Evolutionary conservation across 208 protist species (phyloP), one percentile per base, ranked within the genome.

Genomic region (Tritrichomonas foetus): DNA sequence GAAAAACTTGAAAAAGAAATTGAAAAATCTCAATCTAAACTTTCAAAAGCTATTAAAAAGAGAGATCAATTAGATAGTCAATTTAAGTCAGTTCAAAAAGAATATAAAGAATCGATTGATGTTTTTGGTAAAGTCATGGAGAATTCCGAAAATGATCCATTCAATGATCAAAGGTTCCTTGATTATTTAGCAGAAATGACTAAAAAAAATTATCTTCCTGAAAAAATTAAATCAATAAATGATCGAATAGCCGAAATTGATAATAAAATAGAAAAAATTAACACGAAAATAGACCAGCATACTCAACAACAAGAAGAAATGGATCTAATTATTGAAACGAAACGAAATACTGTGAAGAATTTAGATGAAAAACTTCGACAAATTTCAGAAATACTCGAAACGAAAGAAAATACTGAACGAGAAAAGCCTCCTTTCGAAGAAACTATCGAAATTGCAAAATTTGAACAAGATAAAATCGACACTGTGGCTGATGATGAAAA

Each of bases 151-250:
- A n/a, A n/a, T 47, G 74, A 84, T 84, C 74, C 74, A 53, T 84
- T 84, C n/a, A n/a, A 84, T n/a, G 74, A 84, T 30, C 27, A 22
- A 53, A 84, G 22, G n/a, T 84, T 84, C 53, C 8, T 84, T n/a
- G 36, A 53, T 33, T 84, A 53, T 53, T 47, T 84, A 5, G 1
- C 74, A 49, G 14, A 84, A n/a, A 84, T 84, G 74, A 53, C 27
- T n/a, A n/a, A 84, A 53, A 49, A 84, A 84, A 44, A n/a, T 47
- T 84, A 13, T 11, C 20, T n/a, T n/a, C 74, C 74, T 11, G 36
- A 84, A n/a, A 84, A 11, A 49, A n/a, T 84, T 16, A 84, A 84
- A 53, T 20, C 25, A 13, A 53, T 53, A 11, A 53, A 13, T 53
- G 13, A 33, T 47, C 1, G 22, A 53, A 84, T 44, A 53, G 44